phyloP scores from a whole-genome alignment of 108 stramenopile genomes.

The Cyclotella choctawhatcheeana region DNA sequence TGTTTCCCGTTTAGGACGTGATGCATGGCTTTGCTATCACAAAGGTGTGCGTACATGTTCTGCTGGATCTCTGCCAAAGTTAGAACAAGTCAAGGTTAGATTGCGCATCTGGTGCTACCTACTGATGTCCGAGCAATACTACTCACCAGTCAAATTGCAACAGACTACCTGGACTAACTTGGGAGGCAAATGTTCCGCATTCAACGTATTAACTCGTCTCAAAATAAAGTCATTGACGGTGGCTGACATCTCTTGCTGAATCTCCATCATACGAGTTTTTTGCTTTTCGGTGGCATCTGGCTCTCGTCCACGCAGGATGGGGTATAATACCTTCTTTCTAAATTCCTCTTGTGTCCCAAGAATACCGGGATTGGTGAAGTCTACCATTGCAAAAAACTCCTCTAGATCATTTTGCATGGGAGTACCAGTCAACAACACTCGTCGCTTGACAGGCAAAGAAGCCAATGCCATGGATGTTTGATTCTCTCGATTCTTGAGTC shows the following conservation, averaged over 20 bases:
- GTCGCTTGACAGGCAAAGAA: conserved; percentile 82
- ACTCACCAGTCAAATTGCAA: conserved; percentile 87
- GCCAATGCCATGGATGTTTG: conserved; percentile 90
- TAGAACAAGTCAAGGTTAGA: no score
- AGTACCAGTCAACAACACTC: conserved; percentile 95
- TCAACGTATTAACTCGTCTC: conserved; percentile 94
- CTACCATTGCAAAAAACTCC: conserved; percentile 98
- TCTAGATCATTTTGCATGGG: conserved; percentile 95
- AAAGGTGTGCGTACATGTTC: conserved; percentile 94
- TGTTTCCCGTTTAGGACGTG: conserved; percentile 97
- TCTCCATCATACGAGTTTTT: conserved; percentile 79
- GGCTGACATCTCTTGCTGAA: conserved; percentile 90
- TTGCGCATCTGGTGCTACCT: no score
- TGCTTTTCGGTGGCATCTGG: conserved; percentile 94
- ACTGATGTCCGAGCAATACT: no score
- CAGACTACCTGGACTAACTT: conserved; percentile 99
- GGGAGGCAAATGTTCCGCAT: conserved; percentile 97
- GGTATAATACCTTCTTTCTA: conserved; percentile 74
- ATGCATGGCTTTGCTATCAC: conserved; percentile 91
- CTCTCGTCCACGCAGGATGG: conserved; percentile 94
- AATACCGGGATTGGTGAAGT: conserved; percentile 94
- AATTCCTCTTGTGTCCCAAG: conserved; percentile 92
- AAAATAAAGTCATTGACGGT: conserved; percentile 97
- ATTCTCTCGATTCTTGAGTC: conserved; percentile 97
- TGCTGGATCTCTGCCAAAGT: conserved; percentile 81